Evolutionary conservation across 805 yeast genomes (phyloP), one percentile per base, ranked within the genome.

Genomic region (Spencermartinsiella europaea): DNA sequence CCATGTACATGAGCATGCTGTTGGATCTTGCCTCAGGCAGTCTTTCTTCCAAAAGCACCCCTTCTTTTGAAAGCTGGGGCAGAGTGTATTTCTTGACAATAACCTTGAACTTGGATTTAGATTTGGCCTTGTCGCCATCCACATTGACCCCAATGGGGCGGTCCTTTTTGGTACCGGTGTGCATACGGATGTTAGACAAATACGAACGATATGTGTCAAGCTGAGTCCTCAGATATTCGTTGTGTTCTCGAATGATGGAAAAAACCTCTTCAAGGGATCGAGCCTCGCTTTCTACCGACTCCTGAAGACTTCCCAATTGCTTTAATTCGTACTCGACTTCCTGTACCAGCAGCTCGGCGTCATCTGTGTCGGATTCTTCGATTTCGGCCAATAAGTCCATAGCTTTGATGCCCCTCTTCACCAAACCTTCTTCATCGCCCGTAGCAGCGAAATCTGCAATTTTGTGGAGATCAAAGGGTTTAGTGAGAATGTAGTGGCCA

Each of bases 151-250:
- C 58, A 2, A 52, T 50, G 3, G 58, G 55, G 3, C 55, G 42
- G 34, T 55, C 57, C 38, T 48, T 53, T 47, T 57, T 55, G 4
- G 60, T 44, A 2, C 64, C 62, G 0, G 66, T 57, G 33, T 63
- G 67, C 40, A 52, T 49, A 15, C 70, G 57, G 17, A 64, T 68
- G 37, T 67, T 66, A 43, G 52, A 43, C 45, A 67, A 52, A 47
- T 67, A 67, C 20, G 68, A 62, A 25, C 62, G 52, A 53, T 64
- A 67, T 3, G 68, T 65, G 34, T 65, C 65, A 19, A 67, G 48
- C 51, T 67, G 70, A 2, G 61, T 48, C 25, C 57, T 51, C 16
- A 67, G 58, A 42, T 67, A 65, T 43, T 61, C 65, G 40, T 67
- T 66, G 46, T 64, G 70, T 34, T 67, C 70, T 7, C 59, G 43